Conservation (phyloP, 768 basidiomycete species). For the Suillus clintonianus region DNA sequence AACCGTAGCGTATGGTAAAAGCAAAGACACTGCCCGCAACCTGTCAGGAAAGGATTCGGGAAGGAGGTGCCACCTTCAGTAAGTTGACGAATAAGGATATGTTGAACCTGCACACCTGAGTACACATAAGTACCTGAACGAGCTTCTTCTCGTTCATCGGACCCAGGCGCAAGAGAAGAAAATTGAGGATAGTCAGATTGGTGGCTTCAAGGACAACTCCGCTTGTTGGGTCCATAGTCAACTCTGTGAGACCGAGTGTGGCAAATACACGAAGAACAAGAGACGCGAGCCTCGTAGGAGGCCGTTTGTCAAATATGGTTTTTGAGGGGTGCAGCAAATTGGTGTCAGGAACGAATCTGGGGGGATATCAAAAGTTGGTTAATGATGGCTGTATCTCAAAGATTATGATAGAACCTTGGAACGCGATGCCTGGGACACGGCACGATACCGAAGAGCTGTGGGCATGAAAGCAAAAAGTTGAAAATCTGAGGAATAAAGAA, state of each 20-base stretch:
- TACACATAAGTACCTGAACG: conserved; percentile 67
- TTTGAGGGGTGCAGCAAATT: conserved; percentile 81
- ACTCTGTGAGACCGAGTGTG: conserved; percentile 62
- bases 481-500: conserved; percentile 99
- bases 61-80: conserved; percentile 8
- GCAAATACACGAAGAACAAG: conserved; percentile 62
- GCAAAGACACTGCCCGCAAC: conserved; percentile 76
- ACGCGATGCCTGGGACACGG: conserved; percentile 94
- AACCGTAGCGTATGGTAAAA: conserved; percentile 86
- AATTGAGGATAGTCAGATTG: conserved; percentile 91
- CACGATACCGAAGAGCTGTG: conserved; percentile 92
- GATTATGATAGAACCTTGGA: conserved; percentile 57
- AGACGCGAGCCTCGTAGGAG: conserved; percentile 56
- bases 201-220: conserved; percentile 69
- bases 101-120: conserved; percentile 56
- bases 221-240: conserved; percentile 56
- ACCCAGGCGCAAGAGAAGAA: conserved; percentile 76
- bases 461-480: conserved; percentile 93
- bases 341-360: conserved; percentile 73
- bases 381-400: not conserved
- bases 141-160: conserved; percentile 85
- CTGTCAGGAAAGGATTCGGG: conserved; percentile 35
- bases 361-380: not conserved
- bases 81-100: not conserved
- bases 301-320: conserved; percentile 51